These are phyloP conservation scores for Cordyceps cicadae DNA, from an alignment of 2,329 filamentous ascomycete genomes.

Conservation along the genomic window DNA sequence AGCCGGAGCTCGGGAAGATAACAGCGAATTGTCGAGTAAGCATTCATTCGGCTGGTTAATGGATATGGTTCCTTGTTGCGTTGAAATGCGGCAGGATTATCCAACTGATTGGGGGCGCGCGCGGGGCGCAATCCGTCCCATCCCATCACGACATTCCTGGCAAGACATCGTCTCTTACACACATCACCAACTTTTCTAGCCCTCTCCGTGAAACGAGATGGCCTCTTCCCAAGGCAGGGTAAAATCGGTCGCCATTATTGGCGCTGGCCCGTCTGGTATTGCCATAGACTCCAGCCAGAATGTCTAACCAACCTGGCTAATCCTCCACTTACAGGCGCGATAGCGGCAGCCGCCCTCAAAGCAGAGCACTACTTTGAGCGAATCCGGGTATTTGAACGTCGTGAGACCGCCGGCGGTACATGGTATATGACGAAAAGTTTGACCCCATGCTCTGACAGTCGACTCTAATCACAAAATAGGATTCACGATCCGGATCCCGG, in stretches of 20 bases:
- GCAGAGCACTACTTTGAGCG: conserved; percentile 35
- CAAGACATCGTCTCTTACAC: not conserved
- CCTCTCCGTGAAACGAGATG: not conserved
- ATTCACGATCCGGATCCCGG: conserved; percentile 41
- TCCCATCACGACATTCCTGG: not conserved
- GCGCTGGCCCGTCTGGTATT: conserved; percentile 34
- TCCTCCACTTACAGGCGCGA: conserved; percentile 28
- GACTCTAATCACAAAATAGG: conserved; percentile 24
- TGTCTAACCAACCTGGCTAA: not conserved
- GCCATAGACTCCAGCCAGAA: not conserved
- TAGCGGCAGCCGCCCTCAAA: conserved; percentile 38
- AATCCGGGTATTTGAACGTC: conserved; percentile 34
- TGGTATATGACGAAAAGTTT: conserved; percentile 24
- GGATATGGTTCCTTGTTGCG: not conserved
- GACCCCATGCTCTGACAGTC: not conserved
- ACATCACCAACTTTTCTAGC: not conserved
- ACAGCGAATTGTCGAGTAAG: not conserved
- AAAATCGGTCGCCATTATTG: conserved; percentile 34
- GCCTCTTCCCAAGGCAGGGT: conserved; percentile 18
- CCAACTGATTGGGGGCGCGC: not conserved
- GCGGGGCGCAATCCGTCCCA: not conserved
- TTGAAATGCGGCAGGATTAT: not conserved
- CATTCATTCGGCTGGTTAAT: not conserved
- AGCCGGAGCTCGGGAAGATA: not conserved
- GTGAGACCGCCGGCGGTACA: conserved; percentile 36